These are phyloP conservation scores for Groenewaldozyma tartarivorans DNA, from an alignment of 805 yeast species.

Conservation along the genomic window DNA sequence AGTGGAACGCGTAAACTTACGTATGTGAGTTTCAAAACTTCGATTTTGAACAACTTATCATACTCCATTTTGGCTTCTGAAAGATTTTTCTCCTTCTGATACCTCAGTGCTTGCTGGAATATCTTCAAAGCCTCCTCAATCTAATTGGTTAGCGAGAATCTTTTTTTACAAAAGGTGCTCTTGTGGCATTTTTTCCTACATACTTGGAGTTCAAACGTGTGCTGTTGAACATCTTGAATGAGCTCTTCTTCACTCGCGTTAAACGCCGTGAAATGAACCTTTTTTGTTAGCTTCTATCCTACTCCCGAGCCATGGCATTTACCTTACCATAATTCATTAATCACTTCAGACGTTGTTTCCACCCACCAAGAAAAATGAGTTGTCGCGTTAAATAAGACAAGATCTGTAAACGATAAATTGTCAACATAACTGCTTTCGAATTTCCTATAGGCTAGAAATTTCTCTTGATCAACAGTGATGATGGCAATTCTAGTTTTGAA, in stretches of 20 bases:
- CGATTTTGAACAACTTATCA: constrained; percentile 54
- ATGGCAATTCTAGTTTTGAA: no score
- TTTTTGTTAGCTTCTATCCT: not conserved
- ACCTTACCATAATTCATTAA: no score
- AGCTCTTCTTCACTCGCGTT: constrained; percentile 68
- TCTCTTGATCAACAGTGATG: no score
- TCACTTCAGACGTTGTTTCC: no score
- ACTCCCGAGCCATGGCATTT: no score
- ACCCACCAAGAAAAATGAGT: no score
- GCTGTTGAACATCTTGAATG: constrained; percentile 68
- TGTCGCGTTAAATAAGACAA: no score
- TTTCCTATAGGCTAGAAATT: no score
- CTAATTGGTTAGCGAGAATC: constrained; percentile 9
- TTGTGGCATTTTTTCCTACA: constrained; percentile 2
- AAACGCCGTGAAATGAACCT: constrained; percentile 71
- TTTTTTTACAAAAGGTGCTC: not conserved
- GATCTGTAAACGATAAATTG: no score
- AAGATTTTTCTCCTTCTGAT: constrained; percentile 44
- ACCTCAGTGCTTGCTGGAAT: constrained; percentile 59
- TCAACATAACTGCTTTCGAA: no score
- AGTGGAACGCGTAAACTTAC: constrained; percentile 6
- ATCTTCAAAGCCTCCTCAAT: constrained; percentile 74
- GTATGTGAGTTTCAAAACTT: constrained; percentile 39
- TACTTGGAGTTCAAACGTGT: constrained; percentile 79
- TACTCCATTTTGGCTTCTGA: constrained; percentile 46